Base-by-base conservation (phyloP, 148 eudicot genomes). In the Chenopodium berlandieri region DNA sequence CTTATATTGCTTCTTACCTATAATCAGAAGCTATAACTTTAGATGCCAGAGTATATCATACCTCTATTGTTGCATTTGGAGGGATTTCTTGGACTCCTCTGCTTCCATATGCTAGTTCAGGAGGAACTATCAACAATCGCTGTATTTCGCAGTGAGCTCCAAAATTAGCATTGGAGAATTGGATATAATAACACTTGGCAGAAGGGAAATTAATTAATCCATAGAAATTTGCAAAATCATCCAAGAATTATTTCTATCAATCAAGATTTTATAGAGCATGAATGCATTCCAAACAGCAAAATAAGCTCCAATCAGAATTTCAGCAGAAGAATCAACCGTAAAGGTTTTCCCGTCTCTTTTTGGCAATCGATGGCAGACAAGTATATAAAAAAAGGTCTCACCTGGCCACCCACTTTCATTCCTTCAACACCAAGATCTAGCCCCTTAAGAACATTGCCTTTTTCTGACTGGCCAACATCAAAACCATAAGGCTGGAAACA, bases 71-170 rank as follows among this genome's bases (percentile, higher is more conserved):
- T 16, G 97, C 97, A 82, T 95, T 93, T 30, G 98, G 98, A 80
- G 98, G 98, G 80, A 95, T 95, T 90, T 95, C 98, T 85, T 95
- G 98, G 65, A 93, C 97, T n/a, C 98, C 98, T 85, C 91, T 93
- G 76, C 85, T 93, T 85, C 98, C 98, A 88, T 95, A 95, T 44
- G 98, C 98, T 78, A 95, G 91, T 81, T 93, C 92, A 46, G 97
- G 98, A 82, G 97, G 98, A 71, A 95, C 92, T 83, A 92, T 89
- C 83, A 93, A 88, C 86, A 95, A 60, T 50, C 97, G 79, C 98
- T 92, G 91, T 86, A 86, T 63, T 40, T 76, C 52, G 11, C 2
- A 67, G 44, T 30, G 69, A 67, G 30, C 48, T 69, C 52, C 23
- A 69, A 25, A n/a, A 19, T 75, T 32, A 71, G 40, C 20, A 63